A percentile compares a stretch with the other conserved stretches of the same genome.
Evolutionary conservation across 352 stramenopile genomes (phyloP).

Genomic region (Pythium aristosporum): DNA sequence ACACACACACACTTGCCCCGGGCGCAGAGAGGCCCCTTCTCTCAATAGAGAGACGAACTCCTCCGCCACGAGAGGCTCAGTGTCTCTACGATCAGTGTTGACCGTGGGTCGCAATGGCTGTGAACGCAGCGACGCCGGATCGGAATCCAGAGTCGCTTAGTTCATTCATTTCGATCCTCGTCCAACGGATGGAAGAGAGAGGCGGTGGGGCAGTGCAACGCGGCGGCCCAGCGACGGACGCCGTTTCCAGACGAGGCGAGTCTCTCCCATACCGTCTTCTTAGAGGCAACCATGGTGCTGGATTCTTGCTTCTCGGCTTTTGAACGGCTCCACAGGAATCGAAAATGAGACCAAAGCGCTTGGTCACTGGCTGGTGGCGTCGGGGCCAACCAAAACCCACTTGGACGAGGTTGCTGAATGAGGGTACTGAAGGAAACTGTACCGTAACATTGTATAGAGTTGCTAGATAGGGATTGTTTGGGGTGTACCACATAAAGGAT

Average conservation of each 20-base stretch:
- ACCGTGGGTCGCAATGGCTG: slow-evolving; percentile 24
- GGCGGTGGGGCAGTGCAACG: background rate
- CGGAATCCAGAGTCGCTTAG: background rate
- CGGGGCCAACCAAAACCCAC: slow-evolving; percentile 18
- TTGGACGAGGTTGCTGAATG: background rate
- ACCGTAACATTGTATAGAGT: background rate
- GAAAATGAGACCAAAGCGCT: background rate
- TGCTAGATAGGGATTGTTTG: background rate
- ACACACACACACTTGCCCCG: background rate
- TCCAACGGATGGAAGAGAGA: slow-evolving; percentile 59
- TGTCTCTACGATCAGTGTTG: slow-evolving; percentile 8
- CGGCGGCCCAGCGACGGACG: slow-evolving; percentile 3
- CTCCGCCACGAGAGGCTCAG: background rate
- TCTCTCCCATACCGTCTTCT: slow-evolving; percentile 87
- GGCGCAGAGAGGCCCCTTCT: background rate
- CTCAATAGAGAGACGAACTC: background rate
- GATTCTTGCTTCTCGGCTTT: slow-evolving; percentile 76
- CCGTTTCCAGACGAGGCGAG: slow-evolving; percentile 18
- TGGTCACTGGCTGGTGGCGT: slow-evolving; percentile 15
- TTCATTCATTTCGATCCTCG: slow-evolving; percentile 39
- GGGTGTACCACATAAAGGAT: slow-evolving; percentile 5
- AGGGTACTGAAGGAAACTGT: background rate
- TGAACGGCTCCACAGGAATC: slow-evolving; percentile 64
- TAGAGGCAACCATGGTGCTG: slow-evolving; percentile 87
- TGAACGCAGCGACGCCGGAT: slow-evolving; percentile 12